Conservation (phyloP, 2,329 filamentous ascomycete species). For the Orbilia brochopaga region DNA sequence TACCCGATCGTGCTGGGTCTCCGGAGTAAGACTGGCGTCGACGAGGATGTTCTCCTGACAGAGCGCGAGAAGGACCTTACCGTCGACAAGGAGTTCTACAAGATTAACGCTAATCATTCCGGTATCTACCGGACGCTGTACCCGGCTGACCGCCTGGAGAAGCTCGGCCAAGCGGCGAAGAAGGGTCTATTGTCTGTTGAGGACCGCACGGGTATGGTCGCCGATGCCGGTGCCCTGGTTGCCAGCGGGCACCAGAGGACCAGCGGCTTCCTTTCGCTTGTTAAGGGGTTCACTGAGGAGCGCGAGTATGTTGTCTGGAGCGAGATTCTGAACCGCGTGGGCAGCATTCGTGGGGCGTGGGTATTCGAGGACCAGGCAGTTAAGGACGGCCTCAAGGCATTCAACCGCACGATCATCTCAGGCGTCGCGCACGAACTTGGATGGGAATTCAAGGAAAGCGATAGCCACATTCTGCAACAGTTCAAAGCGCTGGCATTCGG, state of each 20-base stretch:
- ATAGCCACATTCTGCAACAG: slow-evolving; percentile 89
- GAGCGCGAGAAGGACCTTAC: slow-evolving; percentile 78
- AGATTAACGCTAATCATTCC: slow-evolving; percentile 93
- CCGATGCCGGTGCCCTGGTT: slow-evolving; percentile 87
- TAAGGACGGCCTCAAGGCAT: slow-evolving; percentile 78
- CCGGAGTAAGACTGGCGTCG: slow-evolving; percentile 79
- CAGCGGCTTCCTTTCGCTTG: slow-evolving; percentile 80
- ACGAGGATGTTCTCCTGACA: slow-evolving; percentile 75
- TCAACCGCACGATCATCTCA: slow-evolving; percentile 78
- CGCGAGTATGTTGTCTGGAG: slow-evolving; percentile 93
- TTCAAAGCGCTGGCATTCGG: slow-evolving; percentile 93
- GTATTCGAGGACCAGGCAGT: slow-evolving; percentile 78
- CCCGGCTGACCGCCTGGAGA: slow-evolving; percentile 78
- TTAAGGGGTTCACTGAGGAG: slow-evolving; percentile 82
- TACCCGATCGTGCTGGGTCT: slow-evolving; percentile 90
- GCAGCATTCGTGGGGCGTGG: slow-evolving; percentile 82
- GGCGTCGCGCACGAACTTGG: slow-evolving; percentile 83
- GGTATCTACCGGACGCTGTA: slow-evolving; percentile 92
- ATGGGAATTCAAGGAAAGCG: slow-evolving; percentile 82
- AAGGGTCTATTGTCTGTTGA: slow-evolving; percentile 80
- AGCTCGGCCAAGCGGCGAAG: slow-evolving; percentile 86
- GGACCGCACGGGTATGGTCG: slow-evolving; percentile 92
- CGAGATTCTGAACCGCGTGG: slow-evolving; percentile 80
- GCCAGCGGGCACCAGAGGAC: slow-evolving; percentile 93
- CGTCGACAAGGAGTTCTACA: slow-evolving; percentile 86